A percentile compares a stretch with the other conserved stretches of the same genome.
Conservation (phyloP, 1,284 basidiomycete species). For the Trichosporon sp. region DNA sequence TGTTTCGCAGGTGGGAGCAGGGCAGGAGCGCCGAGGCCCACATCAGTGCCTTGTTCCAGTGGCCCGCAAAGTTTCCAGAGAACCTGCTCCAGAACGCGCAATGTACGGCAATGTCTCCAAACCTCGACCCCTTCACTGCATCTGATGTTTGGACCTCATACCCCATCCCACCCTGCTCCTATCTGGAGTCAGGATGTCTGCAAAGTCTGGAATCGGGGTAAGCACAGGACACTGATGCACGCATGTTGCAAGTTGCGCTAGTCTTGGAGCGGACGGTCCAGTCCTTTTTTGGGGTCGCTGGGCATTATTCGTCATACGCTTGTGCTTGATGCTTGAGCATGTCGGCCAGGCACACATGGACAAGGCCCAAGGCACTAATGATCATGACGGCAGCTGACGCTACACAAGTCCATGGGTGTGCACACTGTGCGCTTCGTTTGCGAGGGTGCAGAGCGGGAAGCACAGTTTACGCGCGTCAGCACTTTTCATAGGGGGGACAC, state of each 20-base stretch:
- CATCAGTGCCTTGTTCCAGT: background rate
- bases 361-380: background rate
- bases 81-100: too few relatives aligned
- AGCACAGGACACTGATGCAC: background rate
- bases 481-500: background rate
- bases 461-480: background rate
- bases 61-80: background rate
- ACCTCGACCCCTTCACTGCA: too few relatives aligned
- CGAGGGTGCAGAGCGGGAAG: background rate
- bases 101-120: background rate
- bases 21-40: background rate
- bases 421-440: background rate
- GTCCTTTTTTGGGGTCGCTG: background rate
- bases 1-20: background rate
- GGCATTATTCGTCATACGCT: background rate
- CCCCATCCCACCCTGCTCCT: too few relatives aligned
- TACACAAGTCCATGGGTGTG: background rate
- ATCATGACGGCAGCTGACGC: background rate
- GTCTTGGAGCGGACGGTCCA: background rate
- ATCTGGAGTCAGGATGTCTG: too few relatives aligned
- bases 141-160: too few relatives aligned
- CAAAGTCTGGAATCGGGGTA: too few relatives aligned
- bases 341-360: background rate
- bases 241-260: background rate
- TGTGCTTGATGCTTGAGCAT: background rate